Percentiles rank a stretch among this genome's conserved stretches.
Conservation (phyloP, 73 alveolate species). For the Stentor roeselii region DNA sequence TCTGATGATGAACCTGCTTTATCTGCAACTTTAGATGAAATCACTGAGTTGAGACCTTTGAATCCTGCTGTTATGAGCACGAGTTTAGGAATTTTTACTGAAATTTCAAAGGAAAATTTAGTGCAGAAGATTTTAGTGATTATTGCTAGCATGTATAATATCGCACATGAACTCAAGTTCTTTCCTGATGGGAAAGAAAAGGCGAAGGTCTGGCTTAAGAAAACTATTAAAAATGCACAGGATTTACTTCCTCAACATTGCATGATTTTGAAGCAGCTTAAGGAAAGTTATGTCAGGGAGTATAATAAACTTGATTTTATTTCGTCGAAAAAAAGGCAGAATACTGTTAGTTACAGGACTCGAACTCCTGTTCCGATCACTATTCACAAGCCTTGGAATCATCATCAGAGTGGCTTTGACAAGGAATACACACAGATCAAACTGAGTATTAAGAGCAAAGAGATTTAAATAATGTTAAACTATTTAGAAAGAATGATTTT, state of each 20-base stretch:
- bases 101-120: not conserved
- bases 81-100: not conserved
- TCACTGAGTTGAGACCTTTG: not conserved
- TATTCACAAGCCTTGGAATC: too few relatives aligned
- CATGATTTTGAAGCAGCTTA: not conserved
- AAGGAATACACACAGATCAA: too few relatives aligned
- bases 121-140: not conserved
- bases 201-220: not conserved
- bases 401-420: too few relatives aligned
- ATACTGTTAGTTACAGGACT: not conserved
- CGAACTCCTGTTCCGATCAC: not conserved
- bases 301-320: too few relatives aligned
- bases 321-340: not conserved
- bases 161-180: not conserved
- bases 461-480: too few relatives aligned
- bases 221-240: not conserved
- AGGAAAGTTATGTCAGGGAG: not conserved
- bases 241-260: constrained; percentile 10
- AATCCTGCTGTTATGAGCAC: not conserved
- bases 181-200: not conserved
- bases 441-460: too few relatives aligned
- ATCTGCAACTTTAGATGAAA: not conserved
- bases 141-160: not conserved
- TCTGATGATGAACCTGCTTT: not conserved
- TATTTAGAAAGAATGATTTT: too few relatives aligned